phyloP scores from a whole-genome alignment of 2,329 filamentous ascomycete genomes.

The Colletotrichum euphorbiae region DNA sequence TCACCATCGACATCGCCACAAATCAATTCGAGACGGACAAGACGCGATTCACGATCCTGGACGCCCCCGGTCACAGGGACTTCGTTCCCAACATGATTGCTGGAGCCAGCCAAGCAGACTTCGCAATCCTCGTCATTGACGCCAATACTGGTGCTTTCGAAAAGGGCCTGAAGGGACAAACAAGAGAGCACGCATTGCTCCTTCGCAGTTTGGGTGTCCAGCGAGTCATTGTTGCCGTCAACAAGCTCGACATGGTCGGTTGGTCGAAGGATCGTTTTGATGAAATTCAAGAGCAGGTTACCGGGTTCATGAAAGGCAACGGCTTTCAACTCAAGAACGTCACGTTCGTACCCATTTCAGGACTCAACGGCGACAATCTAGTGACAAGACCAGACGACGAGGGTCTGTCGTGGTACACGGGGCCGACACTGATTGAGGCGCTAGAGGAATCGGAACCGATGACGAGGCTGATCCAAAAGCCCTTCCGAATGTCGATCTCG shows the following conservation, averaged over 20 bases:
- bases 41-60: slow-evolving; percentile 91
- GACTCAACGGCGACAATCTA: slow-evolving; percentile 90
- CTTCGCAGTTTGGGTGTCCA: slow-evolving; percentile 92
- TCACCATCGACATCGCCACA: slow-evolving; percentile 96
- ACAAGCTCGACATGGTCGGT: slow-evolving; percentile 89
- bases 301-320: slow-evolving; percentile 82
- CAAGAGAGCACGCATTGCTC: slow-evolving; percentile 90
- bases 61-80: slow-evolving; percentile 93
- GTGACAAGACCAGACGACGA: slow-evolving; percentile 66
- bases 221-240: slow-evolving; percentile 88
- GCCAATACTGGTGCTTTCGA: slow-evolving; percentile 92
- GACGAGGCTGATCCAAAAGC: slow-evolving; percentile 77
- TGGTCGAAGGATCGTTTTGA: slow-evolving; percentile 89
- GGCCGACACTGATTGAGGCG: slow-evolving; percentile 82
- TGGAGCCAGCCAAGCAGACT: slow-evolving; percentile 93
- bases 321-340: slow-evolving; percentile 87
- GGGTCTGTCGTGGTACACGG: slow-evolving; percentile 81
- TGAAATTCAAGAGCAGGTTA: slow-evolving; percentile 86
- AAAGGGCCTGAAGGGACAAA: slow-evolving; percentile 92
- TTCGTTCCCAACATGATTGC: slow-evolving; percentile 99
- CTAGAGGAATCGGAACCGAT: slow-evolving; percentile 85
- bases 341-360: slow-evolving; percentile 89
- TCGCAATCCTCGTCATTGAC: slow-evolving; percentile 94
- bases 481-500: slow-evolving; percentile 86
- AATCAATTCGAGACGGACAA: slow-evolving; percentile 92